phyloP scores from a whole-genome alignment of 257 asterid genomes.

The Fraxinus cuspidata region DNA sequence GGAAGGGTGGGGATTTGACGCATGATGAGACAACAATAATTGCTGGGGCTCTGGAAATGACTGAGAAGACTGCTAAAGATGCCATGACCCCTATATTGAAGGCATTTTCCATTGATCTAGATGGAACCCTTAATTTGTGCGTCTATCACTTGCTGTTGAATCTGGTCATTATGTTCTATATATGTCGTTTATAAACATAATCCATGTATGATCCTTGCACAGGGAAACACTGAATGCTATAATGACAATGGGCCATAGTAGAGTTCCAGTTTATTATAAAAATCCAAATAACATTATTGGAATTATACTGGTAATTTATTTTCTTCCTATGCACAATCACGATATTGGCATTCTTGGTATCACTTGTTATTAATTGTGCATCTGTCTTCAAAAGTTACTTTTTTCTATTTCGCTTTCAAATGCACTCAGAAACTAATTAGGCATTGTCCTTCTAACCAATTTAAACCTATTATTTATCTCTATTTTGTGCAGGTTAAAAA shows the following conservation, averaged over 20 bases:
- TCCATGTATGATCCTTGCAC: slow-evolving; percentile 26
- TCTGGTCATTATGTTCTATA: slow-evolving; percentile 14
- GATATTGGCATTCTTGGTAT: slow-evolving; percentile 8
- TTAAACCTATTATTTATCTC: slow-evolving; percentile 12
- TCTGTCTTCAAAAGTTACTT: neutral
- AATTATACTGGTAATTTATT: slow-evolving; percentile 71
- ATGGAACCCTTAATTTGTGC: slow-evolving; percentile 86
- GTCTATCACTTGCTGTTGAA: slow-evolving; percentile 38
- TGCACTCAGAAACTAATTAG: neutral
- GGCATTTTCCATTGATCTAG: slow-evolving; percentile 95
- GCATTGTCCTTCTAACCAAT: neutral
- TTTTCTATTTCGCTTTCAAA: slow-evolving; percentile 13
- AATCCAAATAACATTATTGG: slow-evolving; percentile 84
- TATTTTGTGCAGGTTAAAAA: slow-evolving; percentile 69
- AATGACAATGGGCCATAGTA: slow-evolving; percentile 95
- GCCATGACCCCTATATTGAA: slow-evolving; percentile 96
- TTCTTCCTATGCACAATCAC: slow-evolving; percentile 16
- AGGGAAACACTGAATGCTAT: slow-evolving; percentile 93
- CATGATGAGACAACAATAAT: slow-evolving; percentile 98
- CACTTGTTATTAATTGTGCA: slow-evolving; percentile 8
- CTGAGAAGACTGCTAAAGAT: slow-evolving; percentile 91
- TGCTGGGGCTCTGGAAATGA: slow-evolving; percentile 92
- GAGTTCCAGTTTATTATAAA: slow-evolving; percentile 83
- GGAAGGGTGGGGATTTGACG: slow-evolving; percentile 98
- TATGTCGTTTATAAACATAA: slow-evolving; percentile 4